These are phyloP conservation scores for Penicillium maclennaniae DNA, from an alignment of 495 filamentous ascomycete species.

Conservation along the genomic window DNA sequence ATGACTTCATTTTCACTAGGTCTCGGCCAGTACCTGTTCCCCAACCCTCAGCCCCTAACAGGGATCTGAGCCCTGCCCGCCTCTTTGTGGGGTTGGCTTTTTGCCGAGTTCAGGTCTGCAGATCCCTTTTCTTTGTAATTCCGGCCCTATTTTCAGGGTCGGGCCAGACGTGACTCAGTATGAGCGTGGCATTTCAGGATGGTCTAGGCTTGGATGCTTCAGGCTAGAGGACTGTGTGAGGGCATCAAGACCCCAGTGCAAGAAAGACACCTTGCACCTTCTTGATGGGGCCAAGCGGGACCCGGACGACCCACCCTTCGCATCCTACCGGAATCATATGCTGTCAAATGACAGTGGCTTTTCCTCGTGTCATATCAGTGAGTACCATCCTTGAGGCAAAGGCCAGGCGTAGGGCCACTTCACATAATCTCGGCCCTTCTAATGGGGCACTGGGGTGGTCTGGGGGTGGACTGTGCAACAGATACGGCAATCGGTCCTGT, in stretches of 20 bases:
- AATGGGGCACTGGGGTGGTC: not conserved
- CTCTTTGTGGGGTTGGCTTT: not conserved
- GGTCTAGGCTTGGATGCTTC: not conserved
- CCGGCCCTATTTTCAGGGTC: not conserved
- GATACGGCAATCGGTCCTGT: constrained; percentile 8
- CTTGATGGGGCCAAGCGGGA: not conserved
- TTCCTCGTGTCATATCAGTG: not conserved
- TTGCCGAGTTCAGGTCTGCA: not conserved
- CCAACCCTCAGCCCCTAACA: not conserved
- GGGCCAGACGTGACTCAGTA: not conserved
- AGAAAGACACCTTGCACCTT: not conserved
- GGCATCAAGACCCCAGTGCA: not conserved
- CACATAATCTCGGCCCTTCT: not conserved
- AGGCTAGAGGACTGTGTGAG: not conserved
- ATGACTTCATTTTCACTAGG: not conserved
- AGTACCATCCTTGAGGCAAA: not conserved
- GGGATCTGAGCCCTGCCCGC: not conserved
- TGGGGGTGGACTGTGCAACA: not conserved
- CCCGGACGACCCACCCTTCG: not conserved
- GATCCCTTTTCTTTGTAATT: not conserved
- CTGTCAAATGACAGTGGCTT: not conserved
- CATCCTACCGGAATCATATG: not conserved
- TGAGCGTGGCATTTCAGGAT: not conserved
- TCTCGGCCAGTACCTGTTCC: not conserved
- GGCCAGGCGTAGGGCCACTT: too few relatives aligned